Conservation (phyloP, 345 rosid species). For the Cardamine chenopodiifolia region DNA sequence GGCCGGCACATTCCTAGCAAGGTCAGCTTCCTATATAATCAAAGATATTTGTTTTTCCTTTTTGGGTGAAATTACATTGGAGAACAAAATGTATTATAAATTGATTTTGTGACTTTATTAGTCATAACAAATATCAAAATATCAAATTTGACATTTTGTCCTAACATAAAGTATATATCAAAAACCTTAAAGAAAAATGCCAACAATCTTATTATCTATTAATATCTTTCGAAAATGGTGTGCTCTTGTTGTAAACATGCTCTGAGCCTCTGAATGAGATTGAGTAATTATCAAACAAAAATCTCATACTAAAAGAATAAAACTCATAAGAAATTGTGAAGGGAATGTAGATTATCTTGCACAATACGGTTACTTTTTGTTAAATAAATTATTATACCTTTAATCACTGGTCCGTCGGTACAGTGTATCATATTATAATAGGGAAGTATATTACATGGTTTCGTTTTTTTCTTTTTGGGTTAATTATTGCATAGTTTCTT, state of each 20-base stretch:
- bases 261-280: constrained; percentile 20
- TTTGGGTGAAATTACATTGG: background rate
- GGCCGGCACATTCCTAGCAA: constrained; percentile 77
- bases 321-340: constrained; percentile 17
- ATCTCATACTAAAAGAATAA: background rate
- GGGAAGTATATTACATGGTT: constrained; percentile 15
- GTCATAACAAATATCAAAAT: background rate
- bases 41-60: background rate
- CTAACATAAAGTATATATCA: background rate
- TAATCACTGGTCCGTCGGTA: constrained; percentile 29
- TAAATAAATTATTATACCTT: background rate
- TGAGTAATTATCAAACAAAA: constrained; percentile 13
- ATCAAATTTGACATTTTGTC: background rate
- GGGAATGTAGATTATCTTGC: constrained; percentile 34
- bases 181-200: background rate
- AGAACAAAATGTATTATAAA: background rate
- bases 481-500: constrained; percentile 17
- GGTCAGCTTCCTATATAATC: constrained; percentile 47
- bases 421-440: constrained; percentile 22
- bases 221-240: background rate
- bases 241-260: constrained; percentile 14
- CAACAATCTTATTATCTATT: background rate
- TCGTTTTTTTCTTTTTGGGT: background rate
- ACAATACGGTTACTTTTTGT: constrained; percentile 25
- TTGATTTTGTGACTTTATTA: background rate